These are phyloP conservation scores for Aciculosporium take DNA, from an alignment of 2,329 filamentous ascomycete species.

Conservation along the genomic window DNA sequence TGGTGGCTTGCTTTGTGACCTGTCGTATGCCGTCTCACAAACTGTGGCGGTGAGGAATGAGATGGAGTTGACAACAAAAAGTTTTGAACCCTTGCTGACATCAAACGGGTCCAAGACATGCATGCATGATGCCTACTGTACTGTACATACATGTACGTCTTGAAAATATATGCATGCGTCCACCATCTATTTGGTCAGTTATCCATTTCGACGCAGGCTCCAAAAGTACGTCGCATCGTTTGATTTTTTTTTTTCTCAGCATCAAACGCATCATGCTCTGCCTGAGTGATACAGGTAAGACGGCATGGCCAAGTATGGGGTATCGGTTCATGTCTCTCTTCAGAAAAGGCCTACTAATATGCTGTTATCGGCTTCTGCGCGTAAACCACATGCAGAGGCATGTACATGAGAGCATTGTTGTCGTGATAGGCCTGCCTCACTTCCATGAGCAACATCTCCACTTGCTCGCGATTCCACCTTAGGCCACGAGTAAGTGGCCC, in stretches of 20 bases:
- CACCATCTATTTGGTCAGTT: too few relatives aligned
- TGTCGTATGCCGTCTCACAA: not conserved
- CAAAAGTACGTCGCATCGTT: too few relatives aligned
- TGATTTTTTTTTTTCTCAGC: too few relatives aligned
- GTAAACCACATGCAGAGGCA: conserved; percentile 41
- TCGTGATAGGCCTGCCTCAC: conserved; percentile 35
- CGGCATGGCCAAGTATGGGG: too few relatives aligned
- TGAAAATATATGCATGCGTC: too few relatives aligned
- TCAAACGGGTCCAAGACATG: not conserved
- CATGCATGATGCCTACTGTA: not conserved
- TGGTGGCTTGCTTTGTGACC: not conserved
- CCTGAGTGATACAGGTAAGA: too few relatives aligned
- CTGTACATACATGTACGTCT: too few relatives aligned
- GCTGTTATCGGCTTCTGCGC: conserved; percentile 31
- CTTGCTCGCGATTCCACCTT: conserved; percentile 32
- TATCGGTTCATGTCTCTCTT: not conserved
- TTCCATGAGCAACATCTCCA: conserved; percentile 32
- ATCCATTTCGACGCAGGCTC: too few relatives aligned
- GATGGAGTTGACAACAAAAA: not conserved
- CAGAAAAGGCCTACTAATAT: not conserved
- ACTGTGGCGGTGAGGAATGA: conserved; percentile 1
- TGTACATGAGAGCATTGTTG: conserved; percentile 32
- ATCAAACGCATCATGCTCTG: too few relatives aligned
- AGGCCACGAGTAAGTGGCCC: conserved; percentile 36
- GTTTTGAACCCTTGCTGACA: not conserved